Conservation (phyloP, 1,284 basidiomycete genomes). For the Ceratobasidium sp. region DNA sequence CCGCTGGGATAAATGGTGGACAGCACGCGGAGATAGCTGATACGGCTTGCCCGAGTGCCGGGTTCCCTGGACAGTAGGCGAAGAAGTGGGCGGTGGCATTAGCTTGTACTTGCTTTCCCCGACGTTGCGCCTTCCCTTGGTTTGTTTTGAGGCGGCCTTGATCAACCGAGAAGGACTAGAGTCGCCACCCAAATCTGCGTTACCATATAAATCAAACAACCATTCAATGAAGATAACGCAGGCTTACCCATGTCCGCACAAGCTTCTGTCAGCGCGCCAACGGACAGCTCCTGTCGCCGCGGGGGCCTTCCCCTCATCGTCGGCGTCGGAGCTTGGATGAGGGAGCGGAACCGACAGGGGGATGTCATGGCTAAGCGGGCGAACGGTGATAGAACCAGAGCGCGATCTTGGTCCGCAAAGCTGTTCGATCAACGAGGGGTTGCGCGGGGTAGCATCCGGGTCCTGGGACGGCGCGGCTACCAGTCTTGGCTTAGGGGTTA, state of each 20-base stretch:
- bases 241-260: slow-evolving; percentile 21
- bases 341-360: background rate
- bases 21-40: slow-evolving; percentile 22
- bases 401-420: slow-evolving; percentile 9
- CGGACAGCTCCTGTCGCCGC: background rate
- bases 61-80: background rate
- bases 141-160: background rate
- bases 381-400: slow-evolving; percentile 8
- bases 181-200: slow-evolving; percentile 1
- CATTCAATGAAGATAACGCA: background rate
- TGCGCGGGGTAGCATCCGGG: background rate
- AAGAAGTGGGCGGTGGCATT: background rate
- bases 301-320: slow-evolving; percentile 1
- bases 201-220: background rate
- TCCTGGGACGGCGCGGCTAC: background rate
- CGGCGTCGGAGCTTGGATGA: background rate
- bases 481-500: slow-evolving; percentile 16
- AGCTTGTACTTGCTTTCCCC: background rate
- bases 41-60: background rate
- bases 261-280: slow-evolving; percentile 11
- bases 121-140: background rate
- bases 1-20: slow-evolving; percentile 14
- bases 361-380: background rate
- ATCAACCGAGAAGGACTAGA: slow-evolving; percentile 21
- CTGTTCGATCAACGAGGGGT: slow-evolving; percentile 20